These are phyloP conservation scores for Erythrobasidium hasegawianum DNA, from an alignment of 1,284 basidiomycete genomes.

Conservation along the genomic window DNA sequence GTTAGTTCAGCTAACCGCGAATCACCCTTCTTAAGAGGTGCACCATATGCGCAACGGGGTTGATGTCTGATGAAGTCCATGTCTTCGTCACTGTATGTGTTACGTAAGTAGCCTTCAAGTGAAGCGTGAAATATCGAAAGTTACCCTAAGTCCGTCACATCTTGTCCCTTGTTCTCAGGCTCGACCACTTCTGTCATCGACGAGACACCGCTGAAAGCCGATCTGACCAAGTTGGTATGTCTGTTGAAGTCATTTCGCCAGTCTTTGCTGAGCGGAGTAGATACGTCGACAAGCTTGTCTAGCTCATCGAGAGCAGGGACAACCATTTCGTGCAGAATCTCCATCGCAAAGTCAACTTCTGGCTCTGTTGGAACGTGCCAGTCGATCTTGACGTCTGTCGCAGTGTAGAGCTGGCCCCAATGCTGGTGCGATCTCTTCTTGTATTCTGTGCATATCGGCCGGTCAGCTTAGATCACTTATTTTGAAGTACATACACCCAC, in stretches of 20 bases:
- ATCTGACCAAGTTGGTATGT: slow-evolving; percentile 54
- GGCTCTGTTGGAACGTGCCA: slow-evolving; percentile 78
- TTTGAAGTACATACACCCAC: slow-evolving; percentile 57
- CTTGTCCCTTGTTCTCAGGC: slow-evolving; percentile 57
- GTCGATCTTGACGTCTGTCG: slow-evolving; percentile 73
- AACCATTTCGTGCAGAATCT: slow-evolving; percentile 70
- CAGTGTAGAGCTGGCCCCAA: slow-evolving; percentile 61
- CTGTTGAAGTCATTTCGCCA: slow-evolving; percentile 93
- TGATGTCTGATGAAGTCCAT: slow-evolving; percentile 48
- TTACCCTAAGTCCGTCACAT: slow-evolving; percentile 58
- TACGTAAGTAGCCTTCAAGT: not conserved
- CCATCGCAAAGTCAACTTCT: slow-evolving; percentile 77
- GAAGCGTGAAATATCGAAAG: slow-evolving; percentile 51
- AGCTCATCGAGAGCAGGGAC: slow-evolving; percentile 66
- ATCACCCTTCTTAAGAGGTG: slow-evolving; percentile 71
- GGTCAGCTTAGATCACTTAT: not conserved
- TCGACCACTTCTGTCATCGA: slow-evolving; percentile 58
- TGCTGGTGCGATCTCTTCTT: slow-evolving; percentile 48
- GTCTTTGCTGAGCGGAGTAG: slow-evolving; percentile 56
- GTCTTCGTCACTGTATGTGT: slow-evolving; percentile 46
- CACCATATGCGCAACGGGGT: slow-evolving; percentile 57
- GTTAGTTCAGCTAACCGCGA: slow-evolving; percentile 66
- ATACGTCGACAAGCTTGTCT: slow-evolving; percentile 50
- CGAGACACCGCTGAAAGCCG: slow-evolving; percentile 68
- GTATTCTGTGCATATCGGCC: slow-evolving; percentile 35